phyloP scores from a whole-genome alignment of 2,329 filamentous ascomycete genomes.

The Davidsoniella neocaledoniae region DNA sequence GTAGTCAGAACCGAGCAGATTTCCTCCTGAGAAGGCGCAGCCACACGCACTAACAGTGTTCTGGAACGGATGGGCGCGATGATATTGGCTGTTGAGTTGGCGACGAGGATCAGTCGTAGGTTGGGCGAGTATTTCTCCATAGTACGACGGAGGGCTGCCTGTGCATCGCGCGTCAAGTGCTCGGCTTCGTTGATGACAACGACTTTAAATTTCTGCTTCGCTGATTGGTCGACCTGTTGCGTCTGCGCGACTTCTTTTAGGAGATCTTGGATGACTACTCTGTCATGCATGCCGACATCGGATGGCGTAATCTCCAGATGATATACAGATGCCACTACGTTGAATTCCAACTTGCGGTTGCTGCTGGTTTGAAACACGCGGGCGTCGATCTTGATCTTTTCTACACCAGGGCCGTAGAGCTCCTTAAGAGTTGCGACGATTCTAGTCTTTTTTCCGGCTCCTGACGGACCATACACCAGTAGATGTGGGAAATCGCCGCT shows the following conservation, averaged over 20 bases:
- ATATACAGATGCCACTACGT: conserved; percentile 92
- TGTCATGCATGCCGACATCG: conserved; percentile 90
- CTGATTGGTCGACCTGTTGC: conserved; percentile 88
- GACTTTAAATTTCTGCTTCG: conserved; percentile 90
- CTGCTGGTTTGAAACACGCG: conserved; percentile 89
- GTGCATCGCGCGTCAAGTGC: conserved; percentile 80
- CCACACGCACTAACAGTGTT: conserved; percentile 79
- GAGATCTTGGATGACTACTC: conserved; percentile 88
- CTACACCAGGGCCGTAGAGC: conserved; percentile 88
- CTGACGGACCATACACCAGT: conserved; percentile 89
- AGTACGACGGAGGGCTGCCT: conserved; percentile 81
- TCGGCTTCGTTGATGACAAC: conserved; percentile 99
- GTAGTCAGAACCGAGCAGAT: conserved; percentile 62
- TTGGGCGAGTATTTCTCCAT: conserved; percentile 99
- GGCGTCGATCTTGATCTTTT: conserved; percentile 99
- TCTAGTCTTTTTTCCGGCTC: conserved; percentile 93
- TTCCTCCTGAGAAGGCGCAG: conserved; percentile 71
- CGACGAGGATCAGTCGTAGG: conserved; percentile 73
- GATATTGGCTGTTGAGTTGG: conserved; percentile 94
- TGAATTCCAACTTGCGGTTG: conserved; percentile 98
- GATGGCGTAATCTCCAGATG: conserved; percentile 97
- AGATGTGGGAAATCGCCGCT: conserved; percentile 96
- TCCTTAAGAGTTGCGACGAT: conserved; percentile 92
- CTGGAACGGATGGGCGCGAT: conserved; percentile 94
- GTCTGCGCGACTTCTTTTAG: conserved; percentile 97